Base-by-base conservation (phyloP, 129 eudicot genomes). In the Pseudognaphalium luteoalbum region DNA sequence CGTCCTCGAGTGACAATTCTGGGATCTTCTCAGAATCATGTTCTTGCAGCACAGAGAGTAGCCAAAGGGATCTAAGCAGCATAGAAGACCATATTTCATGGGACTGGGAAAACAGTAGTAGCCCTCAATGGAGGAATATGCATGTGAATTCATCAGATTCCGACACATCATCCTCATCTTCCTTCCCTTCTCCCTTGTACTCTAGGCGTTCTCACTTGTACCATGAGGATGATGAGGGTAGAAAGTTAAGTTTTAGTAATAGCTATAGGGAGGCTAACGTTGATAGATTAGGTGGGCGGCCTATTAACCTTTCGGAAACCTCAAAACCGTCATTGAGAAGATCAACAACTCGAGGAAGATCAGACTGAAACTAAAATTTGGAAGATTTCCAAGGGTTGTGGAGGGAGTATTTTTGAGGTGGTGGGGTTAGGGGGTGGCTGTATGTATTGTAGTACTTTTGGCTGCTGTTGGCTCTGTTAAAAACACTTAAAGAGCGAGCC, bases 1-100 rank as follows among this genome's bases (percentile, higher is more conserved):
- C 80, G 52, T 79, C 88, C 1, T 86, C 85, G 17, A 67, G 71
- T 67, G 77, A 72, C 59, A 70, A 82, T 29, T 86, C 90, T 5
- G 84, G 88, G 14, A 66, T 50, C 42, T 89, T 89, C 82, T 89
- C 95, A 0, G 95, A 89, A 39, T 75, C 67, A 21, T 60, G 81
- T 39, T 84, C 95, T 57, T 76, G 82, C 83, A 86, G 91, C 64
- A 86, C 94, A 0, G 90, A 86, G 66, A 86, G 87, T 80, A 88
- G 85, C 78, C 83, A 76, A 73, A 81, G 83, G 78, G 88, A 83
- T 62, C 82, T 88, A 0, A 80, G 74, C 8, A 74, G 90, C 74
- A 66, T 86, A 0, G 90, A 84, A 33, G 80, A 84, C 0, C 92
- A 91, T 51, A 47, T 51, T 15, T 75, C 79, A 68, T 81, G 78